These are phyloP conservation scores for Gossypium schwendimanii DNA, from an alignment of 441 rosid species.

Conservation along the genomic window DNA sequence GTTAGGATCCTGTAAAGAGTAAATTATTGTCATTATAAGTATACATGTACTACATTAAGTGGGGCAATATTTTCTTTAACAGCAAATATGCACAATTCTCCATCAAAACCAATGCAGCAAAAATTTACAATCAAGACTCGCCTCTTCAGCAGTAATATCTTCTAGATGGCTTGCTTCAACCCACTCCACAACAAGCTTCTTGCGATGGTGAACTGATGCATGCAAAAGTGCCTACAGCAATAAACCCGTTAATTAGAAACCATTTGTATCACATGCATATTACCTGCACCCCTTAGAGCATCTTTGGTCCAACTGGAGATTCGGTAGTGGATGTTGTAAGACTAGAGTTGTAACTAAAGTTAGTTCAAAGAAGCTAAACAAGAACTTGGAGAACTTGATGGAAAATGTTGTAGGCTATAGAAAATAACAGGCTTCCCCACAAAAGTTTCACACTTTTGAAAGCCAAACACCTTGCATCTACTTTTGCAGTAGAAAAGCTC, in stretches of 20 bases:
- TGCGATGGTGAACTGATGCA: constrained; percentile 59
- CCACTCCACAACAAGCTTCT: constrained; percentile 71
- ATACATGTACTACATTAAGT: neutral
- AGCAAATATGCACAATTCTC: neutral
- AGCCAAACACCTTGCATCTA: neutral
- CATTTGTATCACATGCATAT: neutral
- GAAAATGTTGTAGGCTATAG: neutral
- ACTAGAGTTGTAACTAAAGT: neutral
- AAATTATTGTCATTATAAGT: neutral
- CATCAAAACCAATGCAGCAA: neutral
- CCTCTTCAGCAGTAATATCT: constrained; percentile 48
- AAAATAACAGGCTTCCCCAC: neutral
- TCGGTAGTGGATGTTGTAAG: neutral
- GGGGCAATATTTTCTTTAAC: neutral
- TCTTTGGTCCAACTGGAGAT: neutral
- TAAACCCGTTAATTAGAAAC: neutral
- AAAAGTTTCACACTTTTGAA: neutral
- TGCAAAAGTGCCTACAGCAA: constrained; percentile 74
- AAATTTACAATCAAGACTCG: constrained; percentile 19
- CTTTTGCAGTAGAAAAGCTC: neutral
- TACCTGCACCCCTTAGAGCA: neutral
- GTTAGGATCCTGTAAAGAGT: constrained; percentile 36
- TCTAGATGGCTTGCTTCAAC: constrained; percentile 85
- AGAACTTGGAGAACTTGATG: neutral
- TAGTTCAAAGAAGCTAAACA: neutral